Percentiles rank a stretch among this genome's conserved stretches.
These are phyloP conservation scores for Dendrobium catenatum DNA, from an alignment of 106 monocot species.

Conservation along the genomic window DNA sequence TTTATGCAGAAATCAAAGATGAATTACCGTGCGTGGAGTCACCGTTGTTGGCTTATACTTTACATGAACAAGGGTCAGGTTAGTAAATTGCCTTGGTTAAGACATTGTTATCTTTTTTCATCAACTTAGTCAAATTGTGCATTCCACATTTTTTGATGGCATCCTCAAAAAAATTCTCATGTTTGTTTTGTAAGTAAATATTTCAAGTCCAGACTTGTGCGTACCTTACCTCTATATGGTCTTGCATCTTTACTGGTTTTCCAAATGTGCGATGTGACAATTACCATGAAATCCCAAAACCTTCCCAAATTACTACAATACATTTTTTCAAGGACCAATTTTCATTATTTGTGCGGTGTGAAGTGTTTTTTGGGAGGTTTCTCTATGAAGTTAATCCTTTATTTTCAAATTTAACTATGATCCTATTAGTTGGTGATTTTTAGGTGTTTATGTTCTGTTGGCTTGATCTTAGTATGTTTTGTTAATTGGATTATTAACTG, in stretches of 20 bases:
- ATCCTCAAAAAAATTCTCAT: background rate
- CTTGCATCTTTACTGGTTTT: background rate
- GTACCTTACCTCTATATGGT: background rate
- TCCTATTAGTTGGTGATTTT: background rate
- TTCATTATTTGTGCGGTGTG: background rate
- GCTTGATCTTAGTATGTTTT: background rate
- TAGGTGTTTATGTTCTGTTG: background rate
- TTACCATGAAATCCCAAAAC: background rate
- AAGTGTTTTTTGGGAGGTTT: background rate
- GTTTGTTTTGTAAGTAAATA: background rate
- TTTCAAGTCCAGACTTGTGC: background rate
- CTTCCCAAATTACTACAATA: background rate
- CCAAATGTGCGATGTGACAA: background rate
- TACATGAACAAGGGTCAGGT: conserved; percentile 69
- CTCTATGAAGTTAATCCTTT: background rate
- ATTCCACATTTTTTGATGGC: background rate
- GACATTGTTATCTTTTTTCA: background rate
- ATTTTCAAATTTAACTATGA: background rate
- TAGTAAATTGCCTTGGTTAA: background rate
- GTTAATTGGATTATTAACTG: background rate
- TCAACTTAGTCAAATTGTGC: background rate
- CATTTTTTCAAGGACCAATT: background rate
- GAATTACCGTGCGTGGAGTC: conserved; percentile 89
- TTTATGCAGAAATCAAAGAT: conserved; percentile 67
- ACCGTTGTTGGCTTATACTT: conserved; percentile 58